Conservation (phyloP, 768 basidiomycete species). For the Mycena vitilis region DNA sequence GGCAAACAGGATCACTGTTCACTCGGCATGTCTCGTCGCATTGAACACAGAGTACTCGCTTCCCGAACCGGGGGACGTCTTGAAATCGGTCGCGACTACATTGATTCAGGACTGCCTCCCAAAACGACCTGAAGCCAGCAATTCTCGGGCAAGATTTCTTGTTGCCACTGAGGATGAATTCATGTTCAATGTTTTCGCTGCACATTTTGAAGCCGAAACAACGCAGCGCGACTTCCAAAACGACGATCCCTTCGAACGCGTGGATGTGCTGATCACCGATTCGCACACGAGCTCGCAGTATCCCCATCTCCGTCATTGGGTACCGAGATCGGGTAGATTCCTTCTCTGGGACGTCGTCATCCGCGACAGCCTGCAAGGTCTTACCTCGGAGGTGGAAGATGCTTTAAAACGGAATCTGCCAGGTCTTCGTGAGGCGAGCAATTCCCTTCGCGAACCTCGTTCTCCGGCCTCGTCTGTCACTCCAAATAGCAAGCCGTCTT, state of each 20-base stretch:
- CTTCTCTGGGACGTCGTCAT: neutral
- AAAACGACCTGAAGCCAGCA: too few relatives aligned
- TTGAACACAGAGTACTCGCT: neutral
- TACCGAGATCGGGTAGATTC: neutral
- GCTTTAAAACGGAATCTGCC: too few relatives aligned
- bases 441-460: too few relatives aligned
- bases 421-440: too few relatives aligned
- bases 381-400: neutral
- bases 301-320: neutral
- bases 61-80: neutral
- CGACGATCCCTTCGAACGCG: neutral
- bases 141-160: too few relatives aligned
- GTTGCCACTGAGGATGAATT: too few relatives aligned
- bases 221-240: neutral
- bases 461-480: neutral
- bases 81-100: neutral
- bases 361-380: neutral
- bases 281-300: neutral
- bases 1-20: neutral
- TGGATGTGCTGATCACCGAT: neutral
- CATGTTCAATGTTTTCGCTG: neutral
- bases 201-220: neutral
- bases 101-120: neutral
- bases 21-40: neutral
- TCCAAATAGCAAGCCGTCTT: neutral